Evolutionary conservation across 2,329 filamentous ascomycete species (phyloP), one percentile per base, ranked within the genome.

Genomic region (Geosmithia morbida): DNA sequence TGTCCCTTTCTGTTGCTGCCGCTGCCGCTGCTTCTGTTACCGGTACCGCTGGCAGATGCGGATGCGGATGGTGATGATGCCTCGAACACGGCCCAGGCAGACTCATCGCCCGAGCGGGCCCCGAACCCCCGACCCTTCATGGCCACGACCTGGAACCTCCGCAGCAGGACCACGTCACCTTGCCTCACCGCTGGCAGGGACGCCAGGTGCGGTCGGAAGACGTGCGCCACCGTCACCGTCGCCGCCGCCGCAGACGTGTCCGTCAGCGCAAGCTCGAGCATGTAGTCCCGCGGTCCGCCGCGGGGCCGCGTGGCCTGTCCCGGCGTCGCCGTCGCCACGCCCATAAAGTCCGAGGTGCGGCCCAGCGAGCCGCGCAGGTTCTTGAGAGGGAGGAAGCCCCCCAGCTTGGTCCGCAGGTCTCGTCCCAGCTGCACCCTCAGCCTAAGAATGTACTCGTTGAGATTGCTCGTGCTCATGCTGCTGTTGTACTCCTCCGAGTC

Each of bases 21-120:
- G 4, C 8, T 26, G 22, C 8, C 22, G 4, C 8, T 26, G 22
- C 8, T 26, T 8, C 8, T 26, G 22, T 8, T 26, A 4, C 8
- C 8, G 8, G 22, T 26, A 4, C 22, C 8, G n/a, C n/a, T n/a
- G n/a, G n/a, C n/a, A n/a, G n/a, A n/a, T n/a, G n/a, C n/a, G n/a
- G n/a, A n/a, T 16, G 33, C 33, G 3, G 33, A 11, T 16, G 33
- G 3, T 7, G 3, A 11, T 3, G 14, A 3, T 13, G 11, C 33
- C 53, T 79, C 74, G 51, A 77, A 81, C 2, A 83, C 75, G 2
- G 75, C 78, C 74, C 79, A 83, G 47, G 74, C 72, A 16, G 75
- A 80, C 33, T 63, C 65, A 43, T 74, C 72, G n/a, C 65, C 68
- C n/a, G 68, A 69, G 44, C 69, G 64, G 45, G 81, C 61, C 1